These are phyloP conservation scores for Irpex rosettiformis DNA, from an alignment of 1,284 basidiomycete species.

Conservation along the genomic window DNA sequence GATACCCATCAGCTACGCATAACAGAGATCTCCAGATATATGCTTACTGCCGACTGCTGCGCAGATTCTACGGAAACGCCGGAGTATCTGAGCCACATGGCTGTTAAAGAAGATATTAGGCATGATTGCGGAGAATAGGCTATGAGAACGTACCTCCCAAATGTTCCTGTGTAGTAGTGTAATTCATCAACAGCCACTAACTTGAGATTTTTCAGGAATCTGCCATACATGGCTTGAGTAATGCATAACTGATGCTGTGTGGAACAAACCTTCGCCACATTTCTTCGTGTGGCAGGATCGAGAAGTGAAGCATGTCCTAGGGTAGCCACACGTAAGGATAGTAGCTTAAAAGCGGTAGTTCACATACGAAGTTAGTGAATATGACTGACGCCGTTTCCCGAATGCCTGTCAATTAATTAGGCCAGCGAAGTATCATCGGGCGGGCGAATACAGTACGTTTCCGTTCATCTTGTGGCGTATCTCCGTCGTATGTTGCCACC, in stretches of 20 bases:
- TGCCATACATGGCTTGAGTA: conserved; percentile 25
- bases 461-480: conserved; percentile 72
- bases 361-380: conserved; percentile 72
- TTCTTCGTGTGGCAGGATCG: conserved; percentile 84
- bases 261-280: conserved; percentile 67
- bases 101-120: conserved; percentile 31
- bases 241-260: not conserved
- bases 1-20: conserved; percentile 1
- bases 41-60: conserved; percentile 79
- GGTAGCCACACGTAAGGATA: not conserved
- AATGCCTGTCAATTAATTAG: conserved; percentile 40
- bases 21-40: not conserved
- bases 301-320: conserved; percentile 86
- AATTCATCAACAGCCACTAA: conserved; percentile 84
- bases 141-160: conserved; percentile 55
- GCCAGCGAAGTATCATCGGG: not conserved
- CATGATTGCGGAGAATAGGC: not conserved
- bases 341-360: conserved; percentile 1
- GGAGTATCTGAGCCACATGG: conserved; percentile 77
- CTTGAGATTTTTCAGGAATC: conserved; percentile 73
- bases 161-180: conserved; percentile 73
- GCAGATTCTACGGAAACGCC: conserved; percentile 77
- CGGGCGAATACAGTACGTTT: conserved; percentile 36
- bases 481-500: conserved; percentile 86
- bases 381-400: conserved; percentile 67